Percentiles rank a stretch among this genome's conserved stretches.
Evolutionary conservation across 768 basidiomycete genomes (phyloP).

Genomic region (Cystofilobasidium capitatum): DNA sequence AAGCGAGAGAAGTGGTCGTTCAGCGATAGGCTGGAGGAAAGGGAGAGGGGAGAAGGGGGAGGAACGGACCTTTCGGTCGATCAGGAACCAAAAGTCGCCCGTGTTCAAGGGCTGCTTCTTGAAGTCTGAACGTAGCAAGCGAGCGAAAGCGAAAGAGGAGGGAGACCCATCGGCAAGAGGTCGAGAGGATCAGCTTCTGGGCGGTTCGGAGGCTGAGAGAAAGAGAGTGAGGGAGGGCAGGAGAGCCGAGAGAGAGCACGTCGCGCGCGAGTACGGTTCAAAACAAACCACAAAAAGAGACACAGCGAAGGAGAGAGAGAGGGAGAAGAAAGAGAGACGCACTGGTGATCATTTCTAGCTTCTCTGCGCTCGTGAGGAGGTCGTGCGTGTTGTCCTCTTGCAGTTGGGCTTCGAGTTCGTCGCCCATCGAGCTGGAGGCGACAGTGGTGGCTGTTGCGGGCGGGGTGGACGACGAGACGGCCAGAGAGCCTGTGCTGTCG

Average conservation of each 20-base stretch:
- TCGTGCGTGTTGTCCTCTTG: neutral
- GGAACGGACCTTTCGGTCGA: constrained; percentile 18
- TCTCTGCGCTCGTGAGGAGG: constrained; percentile 2
- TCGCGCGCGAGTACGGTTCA: too few species aligned
- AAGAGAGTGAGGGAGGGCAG: neutral
- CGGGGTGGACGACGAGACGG: too few species aligned
- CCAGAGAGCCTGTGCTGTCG: too few species aligned
- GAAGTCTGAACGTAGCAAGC: constrained; percentile 2
- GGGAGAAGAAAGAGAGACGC: neutral
- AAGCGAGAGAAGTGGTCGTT: neutral
- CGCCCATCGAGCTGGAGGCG: neutral
- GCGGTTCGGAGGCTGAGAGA: neutral
- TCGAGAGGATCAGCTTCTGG: neutral
- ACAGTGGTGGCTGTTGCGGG: neutral
- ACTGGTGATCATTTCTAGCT: constrained; percentile 19
- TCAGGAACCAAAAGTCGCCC: constrained; percentile 18
- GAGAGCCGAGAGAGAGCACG: neutral
- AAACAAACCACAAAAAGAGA: too few species aligned
- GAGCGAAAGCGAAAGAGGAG: neutral
- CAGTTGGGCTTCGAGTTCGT: neutral
- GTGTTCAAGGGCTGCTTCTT: constrained; percentile 25
- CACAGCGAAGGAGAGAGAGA: neutral
- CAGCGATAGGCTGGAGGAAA: neutral
- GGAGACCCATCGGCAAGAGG: neutral
- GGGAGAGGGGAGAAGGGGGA: neutral